phyloP scores from a whole-genome alignment of 139 green algal species.

The Ettlia oleoabundans region DNA sequence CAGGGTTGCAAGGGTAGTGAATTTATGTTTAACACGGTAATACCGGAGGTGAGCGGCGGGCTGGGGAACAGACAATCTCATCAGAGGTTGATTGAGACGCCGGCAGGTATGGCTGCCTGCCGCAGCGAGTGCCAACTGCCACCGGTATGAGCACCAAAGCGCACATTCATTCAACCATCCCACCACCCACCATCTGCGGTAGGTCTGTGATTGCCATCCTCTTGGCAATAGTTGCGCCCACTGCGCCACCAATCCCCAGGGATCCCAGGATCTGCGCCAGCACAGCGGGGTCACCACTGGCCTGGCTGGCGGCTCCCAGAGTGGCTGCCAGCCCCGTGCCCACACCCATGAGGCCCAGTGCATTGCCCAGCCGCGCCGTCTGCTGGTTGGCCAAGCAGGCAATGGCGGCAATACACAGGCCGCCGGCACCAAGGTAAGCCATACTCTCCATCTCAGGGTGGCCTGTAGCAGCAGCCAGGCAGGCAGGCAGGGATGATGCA shows the following conservation, averaged over 20 bases:
- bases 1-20: too few species aligned
- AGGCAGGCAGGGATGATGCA: not conserved
- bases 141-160: too few species aligned
- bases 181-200: constrained; percentile 64
- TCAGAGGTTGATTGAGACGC: too few species aligned
- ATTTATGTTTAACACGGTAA: too few species aligned
- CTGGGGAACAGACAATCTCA: too few species aligned
- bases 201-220: constrained; percentile 78
- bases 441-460: constrained; percentile 71
- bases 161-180: not conserved
- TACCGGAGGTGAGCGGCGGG: too few species aligned
- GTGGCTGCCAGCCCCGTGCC: constrained; percentile 74
- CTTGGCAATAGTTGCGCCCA: constrained; percentile 64
- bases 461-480: constrained; percentile 36
- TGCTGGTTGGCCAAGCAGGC: constrained; percentile 81
- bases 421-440: constrained; percentile 76
- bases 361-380: constrained; percentile 81
- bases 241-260: constrained; percentile 55
- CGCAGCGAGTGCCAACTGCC: too few species aligned
- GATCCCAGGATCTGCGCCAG: constrained; percentile 46
- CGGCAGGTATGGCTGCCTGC: too few species aligned
- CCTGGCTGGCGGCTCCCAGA: constrained; percentile 60
- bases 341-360: constrained; percentile 84
- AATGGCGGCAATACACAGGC: constrained; percentile 88
- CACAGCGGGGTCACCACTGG: constrained; percentile 35